Evolutionary conservation across 1,284 basidiomycete species (phyloP), one percentile per base, ranked within the genome.

Genomic region (Chiua sp.): DNA sequence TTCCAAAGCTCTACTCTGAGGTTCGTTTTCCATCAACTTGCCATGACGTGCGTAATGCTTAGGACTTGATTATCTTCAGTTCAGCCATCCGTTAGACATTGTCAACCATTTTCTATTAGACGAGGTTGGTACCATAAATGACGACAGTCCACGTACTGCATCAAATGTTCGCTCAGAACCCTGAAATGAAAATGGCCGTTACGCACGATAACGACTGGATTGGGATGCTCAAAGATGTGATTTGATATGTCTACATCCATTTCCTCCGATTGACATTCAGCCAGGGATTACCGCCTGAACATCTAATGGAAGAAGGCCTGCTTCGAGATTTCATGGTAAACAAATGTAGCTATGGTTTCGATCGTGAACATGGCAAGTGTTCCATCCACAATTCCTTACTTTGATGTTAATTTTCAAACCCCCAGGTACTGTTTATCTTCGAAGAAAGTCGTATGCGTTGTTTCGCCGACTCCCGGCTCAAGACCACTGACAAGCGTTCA

Each of bases 101-200:
- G 57, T 60, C 47, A 60, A 60, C 26, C 55, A 26, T n/a, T 57
- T 7, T 26, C 51, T 60, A 23, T 33, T 60, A 15, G 30, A 60
- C 13, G 48, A 44, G 55, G 59, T 60, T 39, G 7, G 53, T 33
- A 8, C 23, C 15, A 39, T 16, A 33, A 7, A 39, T 20, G 10
- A 33, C 10, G 8, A 13, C 12, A 16, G 13, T 32, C 18, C 30
- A 18, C 18, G 37, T 39, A 11, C 3, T 15, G 37, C 15, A 47
- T 18, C 33, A 30, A 46, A 18, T 32, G 30, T 13, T 32, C 30
- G 16, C 51, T 32, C 28, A 56, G 55, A 20, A 35, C 26, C 48
- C 48, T 33, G 12, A 7, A 13, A 44, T 42, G 47, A 22, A 5
- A 18, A 22, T 59, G 18, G 58, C 53, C 2, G 30, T 57, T 35